phyloP scores from a whole-genome alignment of 148 eudicot species.

The Pouteria glomerata region DNA sequence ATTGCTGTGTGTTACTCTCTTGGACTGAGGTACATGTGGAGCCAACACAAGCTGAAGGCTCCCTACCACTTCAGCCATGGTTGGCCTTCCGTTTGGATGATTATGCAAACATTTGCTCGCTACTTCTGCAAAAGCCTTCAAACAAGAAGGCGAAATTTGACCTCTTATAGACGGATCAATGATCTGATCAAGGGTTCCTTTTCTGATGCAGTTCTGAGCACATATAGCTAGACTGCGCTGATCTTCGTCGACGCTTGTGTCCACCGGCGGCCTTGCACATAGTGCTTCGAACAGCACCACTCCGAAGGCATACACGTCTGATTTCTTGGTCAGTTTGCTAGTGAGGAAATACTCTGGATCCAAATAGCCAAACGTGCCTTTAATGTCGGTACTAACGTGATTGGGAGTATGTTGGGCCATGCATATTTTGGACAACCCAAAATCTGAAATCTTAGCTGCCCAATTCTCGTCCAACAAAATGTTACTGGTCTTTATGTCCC shows the following conservation, averaged over 20 bases:
- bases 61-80: conserved; percentile 42
- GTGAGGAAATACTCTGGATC: conserved; percentile 26
- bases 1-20: too few relatives aligned
- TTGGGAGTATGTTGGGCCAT: background rate
- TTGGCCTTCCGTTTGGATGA: conserved; percentile 29
- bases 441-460: conserved; percentile 26
- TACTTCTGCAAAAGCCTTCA: conserved; percentile 34
- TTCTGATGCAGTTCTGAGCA: conserved; percentile 23
- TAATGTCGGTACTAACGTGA: conserved; percentile 23
- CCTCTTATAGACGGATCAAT: conserved; percentile 35
- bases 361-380: conserved; percentile 27
- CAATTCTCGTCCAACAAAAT: conserved; percentile 29
- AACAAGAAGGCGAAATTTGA: conserved; percentile 33
- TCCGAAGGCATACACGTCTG: conserved; percentile 28
- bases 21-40: too few relatives aligned
- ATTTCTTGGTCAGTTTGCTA: conserved; percentile 15
- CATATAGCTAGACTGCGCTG: conserved; percentile 16
- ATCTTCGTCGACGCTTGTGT: conserved; percentile 19
- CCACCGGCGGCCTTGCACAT: conserved; percentile 22
- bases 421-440: conserved; percentile 21
- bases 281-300: conserved; percentile 32
- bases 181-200: conserved; percentile 29
- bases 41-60: conserved; percentile 31
- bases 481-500: conserved; percentile 27
- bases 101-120: conserved; percentile 31